phyloP scores from a whole-genome alignment of 306 rosid species.

The Spatholobus suberectus region DNA sequence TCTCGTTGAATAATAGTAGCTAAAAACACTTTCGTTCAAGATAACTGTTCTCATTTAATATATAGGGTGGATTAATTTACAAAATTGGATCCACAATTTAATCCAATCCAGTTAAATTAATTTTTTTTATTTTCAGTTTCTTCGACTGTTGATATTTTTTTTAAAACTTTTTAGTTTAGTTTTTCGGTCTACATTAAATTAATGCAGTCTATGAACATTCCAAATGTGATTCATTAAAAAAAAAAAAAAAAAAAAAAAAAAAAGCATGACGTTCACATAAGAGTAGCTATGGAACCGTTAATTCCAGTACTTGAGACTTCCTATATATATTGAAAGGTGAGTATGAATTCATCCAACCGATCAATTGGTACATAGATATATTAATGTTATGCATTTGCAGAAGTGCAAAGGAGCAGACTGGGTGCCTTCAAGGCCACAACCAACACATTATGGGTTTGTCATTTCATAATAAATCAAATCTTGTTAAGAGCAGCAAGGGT shows the following conservation, averaged over 20 bases:
- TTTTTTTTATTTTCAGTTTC: neutral
- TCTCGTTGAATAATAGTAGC: no score
- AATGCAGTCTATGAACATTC: neutral
- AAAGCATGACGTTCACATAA: neutral
- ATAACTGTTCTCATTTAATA: no score
- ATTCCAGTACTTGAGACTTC: neutral
- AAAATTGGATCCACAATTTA: no score
- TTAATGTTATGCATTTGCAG: neutral
- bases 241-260: neutral
- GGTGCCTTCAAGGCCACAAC: neutral
- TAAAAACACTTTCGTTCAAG: no score
- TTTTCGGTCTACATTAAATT: neutral
- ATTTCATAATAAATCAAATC: constrained; percentile 44
- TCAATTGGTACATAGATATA: neutral
- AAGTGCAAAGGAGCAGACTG: neutral
- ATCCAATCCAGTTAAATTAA: no score
- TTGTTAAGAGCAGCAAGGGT: constrained; percentile 67
- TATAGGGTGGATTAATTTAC: no score
- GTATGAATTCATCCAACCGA: neutral
- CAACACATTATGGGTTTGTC: neutral
- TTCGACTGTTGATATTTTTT: neutral
- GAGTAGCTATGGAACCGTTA: neutral
- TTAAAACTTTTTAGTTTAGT: neutral
- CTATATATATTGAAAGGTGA: neutral
- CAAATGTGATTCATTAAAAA: neutral